Conservation (phyloP, 2,329 filamentous ascomycete genomes). For the Immersiporthe knoxdaviesiana region DNA sequence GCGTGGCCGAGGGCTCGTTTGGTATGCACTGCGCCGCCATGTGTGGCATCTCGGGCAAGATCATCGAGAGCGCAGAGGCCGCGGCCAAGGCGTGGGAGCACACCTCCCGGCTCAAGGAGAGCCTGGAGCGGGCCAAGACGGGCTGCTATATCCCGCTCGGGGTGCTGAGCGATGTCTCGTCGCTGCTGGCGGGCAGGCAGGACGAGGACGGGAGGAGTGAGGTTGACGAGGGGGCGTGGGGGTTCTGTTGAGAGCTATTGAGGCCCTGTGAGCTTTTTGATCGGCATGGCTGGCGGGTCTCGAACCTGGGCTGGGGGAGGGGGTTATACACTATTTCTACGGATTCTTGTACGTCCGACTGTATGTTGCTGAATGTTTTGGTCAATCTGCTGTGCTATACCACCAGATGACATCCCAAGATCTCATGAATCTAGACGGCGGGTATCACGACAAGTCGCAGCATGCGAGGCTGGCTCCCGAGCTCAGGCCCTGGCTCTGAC, state of each 20-base stretch:
- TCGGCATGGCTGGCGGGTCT: neutral
- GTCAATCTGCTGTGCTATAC: neutral
- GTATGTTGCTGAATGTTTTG: neutral
- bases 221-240: conserved; percentile 57
- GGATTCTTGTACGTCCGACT: neutral
- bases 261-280: conserved; percentile 51
- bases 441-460: neutral
- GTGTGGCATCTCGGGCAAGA: conserved; percentile 85
- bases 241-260: conserved; percentile 64
- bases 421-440: neutral
- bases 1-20: conserved; percentile 94
- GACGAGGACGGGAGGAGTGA: conserved; percentile 41
- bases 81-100: conserved; percentile 95
- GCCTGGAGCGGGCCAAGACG: conserved; percentile 77
- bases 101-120: conserved; percentile 87
- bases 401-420: neutral
- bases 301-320: neutral
- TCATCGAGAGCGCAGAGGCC: conserved; percentile 85
- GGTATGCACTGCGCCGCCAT: conserved; percentile 99
- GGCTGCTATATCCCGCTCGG: conserved; percentile 84
- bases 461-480: neutral
- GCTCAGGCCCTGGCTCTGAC: neutral
- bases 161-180: conserved; percentile 83
- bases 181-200: conserved; percentile 65
- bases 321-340: neutral